phyloP scores from a whole-genome alignment of 2,329 filamentous ascomycete species.

The Cercospora beticola region DNA sequence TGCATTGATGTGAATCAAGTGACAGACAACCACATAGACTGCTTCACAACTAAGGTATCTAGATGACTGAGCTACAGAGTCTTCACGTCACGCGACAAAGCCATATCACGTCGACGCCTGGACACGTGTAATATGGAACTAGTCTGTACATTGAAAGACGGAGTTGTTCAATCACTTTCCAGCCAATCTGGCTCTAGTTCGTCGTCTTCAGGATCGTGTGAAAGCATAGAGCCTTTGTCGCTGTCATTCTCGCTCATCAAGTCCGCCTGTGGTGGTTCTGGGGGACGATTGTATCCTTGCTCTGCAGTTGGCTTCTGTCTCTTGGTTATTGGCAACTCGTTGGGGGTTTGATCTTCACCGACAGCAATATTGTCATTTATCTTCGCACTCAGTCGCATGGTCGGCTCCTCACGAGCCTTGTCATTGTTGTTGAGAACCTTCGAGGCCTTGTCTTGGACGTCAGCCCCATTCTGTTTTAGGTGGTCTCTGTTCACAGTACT shows the following conservation, averaged over 20 bases:
- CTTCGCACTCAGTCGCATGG: background rate
- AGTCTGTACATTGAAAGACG: background rate
- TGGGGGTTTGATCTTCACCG: background rate
- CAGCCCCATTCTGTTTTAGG: background rate
- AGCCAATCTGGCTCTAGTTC: slow-evolving; percentile 66
- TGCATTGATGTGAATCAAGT: background rate
- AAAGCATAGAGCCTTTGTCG: slow-evolving; percentile 52
- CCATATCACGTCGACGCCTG: background rate
- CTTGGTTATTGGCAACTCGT: background rate
- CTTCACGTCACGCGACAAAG: background rate
- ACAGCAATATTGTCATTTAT: background rate
- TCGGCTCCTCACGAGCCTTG: background rate
- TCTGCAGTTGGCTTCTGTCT: background rate
- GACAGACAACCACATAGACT: background rate
- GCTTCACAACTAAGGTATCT: background rate
- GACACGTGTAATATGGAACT: background rate
- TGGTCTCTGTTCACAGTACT: background rate
- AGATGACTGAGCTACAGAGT: background rate
- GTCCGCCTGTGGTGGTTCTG: background rate
- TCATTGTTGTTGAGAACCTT: background rate
- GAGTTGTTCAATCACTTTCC: slow-evolving; percentile 36
- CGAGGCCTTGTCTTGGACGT: background rate
- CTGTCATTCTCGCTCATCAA: background rate
- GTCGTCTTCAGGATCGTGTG: slow-evolving; percentile 64
- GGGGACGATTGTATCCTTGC: background rate